Percentiles rank a stretch among this genome's conserved stretches.
Evolutionary conservation across 257 asterid genomes (phyloP).

Genomic region (Ilex aquifolium): DNA sequence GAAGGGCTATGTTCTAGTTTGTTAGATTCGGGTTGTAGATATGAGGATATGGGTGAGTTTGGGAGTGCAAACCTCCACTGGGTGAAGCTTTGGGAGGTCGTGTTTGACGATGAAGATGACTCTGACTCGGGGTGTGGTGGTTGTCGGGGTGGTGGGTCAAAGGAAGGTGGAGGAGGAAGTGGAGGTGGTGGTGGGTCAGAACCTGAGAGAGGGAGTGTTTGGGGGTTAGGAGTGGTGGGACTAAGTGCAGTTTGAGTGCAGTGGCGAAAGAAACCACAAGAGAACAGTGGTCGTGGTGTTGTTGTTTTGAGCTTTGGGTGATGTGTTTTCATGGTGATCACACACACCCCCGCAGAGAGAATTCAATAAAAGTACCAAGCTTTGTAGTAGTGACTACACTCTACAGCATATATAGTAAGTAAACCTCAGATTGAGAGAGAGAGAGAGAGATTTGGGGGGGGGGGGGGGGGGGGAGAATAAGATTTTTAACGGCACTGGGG

Average conservation of each 20-base stretch:
- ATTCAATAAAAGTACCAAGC: no score
- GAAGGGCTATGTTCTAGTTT: neutral
- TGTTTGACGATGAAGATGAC: constrained; percentile 66
- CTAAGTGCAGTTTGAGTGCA: constrained; percentile 70
- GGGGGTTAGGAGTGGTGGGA: constrained; percentile 73
- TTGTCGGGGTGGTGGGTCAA: constrained; percentile 5
- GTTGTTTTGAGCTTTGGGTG: constrained; percentile 63
- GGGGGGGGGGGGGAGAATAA: no score
- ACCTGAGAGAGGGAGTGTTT: constrained; percentile 38
- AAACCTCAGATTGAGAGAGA: no score
- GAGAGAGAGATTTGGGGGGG: no score
- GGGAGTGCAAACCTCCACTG: constrained; percentile 73
- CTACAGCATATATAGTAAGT: no score
- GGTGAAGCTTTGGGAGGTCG: constrained; percentile 70
- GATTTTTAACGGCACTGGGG: no score
- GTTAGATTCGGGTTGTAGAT: constrained; percentile 21
- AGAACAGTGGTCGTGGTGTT: constrained; percentile 47
- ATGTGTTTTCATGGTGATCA: constrained; percentile 47
- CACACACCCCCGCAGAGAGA: no score
- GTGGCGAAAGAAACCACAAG: constrained; percentile 74
- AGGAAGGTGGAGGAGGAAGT: neutral
- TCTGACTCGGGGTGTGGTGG: constrained; percentile 35
- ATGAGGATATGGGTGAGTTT: constrained; percentile 30
- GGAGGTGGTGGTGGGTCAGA: constrained; percentile 15
- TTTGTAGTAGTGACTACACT: no score